A percentile compares a stretch with the other conserved stretches of the same genome.
phyloP scores from a whole-genome alignment of 2,329 filamentous ascomycete genomes.

The Basipetospora sp. region DNA sequence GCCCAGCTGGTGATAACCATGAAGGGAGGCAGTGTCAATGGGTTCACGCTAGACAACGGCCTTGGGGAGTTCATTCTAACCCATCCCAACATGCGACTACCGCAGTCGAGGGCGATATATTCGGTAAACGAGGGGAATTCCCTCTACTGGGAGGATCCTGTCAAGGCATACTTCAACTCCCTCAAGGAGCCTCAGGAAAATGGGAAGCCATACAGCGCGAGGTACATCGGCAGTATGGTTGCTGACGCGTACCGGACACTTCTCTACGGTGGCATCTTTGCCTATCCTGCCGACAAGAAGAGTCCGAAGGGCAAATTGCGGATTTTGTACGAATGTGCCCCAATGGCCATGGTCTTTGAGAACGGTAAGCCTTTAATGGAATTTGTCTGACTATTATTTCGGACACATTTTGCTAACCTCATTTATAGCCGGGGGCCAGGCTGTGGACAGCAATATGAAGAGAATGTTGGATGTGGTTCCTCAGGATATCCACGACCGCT shows the following conservation, averaged over 20 bases:
- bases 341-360: constrained; percentile 98
- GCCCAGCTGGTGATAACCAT: constrained; percentile 95
- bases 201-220: constrained; percentile 81
- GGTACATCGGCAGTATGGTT: constrained; percentile 97
- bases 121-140: constrained; percentile 98
- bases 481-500: constrained; percentile 85
- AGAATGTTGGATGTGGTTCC: constrained; percentile 82
- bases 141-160: constrained; percentile 82
- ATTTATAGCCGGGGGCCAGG: constrained; percentile 67
- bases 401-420: too few species aligned
- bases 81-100: constrained; percentile 85
- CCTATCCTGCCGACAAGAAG: constrained; percentile 95
- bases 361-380: too few species aligned
- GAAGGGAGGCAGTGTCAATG: constrained; percentile 82
- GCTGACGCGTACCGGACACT: constrained; percentile 93
- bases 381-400: too few species aligned
- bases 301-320: constrained; percentile 94
- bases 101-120: constrained; percentile 72
- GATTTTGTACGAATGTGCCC: constrained; percentile 95
- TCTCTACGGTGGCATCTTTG: constrained; percentile 91
- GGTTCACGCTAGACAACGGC: constrained; percentile 92
- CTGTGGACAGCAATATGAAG: constrained; percentile 78
- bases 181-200: constrained; percentile 64
- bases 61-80: constrained; percentile 98
- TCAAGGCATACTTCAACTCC: constrained; percentile 75